phyloP scores from a whole-genome alignment of 257 asterid species.

The Ophiorrhiza pumila region DNA sequence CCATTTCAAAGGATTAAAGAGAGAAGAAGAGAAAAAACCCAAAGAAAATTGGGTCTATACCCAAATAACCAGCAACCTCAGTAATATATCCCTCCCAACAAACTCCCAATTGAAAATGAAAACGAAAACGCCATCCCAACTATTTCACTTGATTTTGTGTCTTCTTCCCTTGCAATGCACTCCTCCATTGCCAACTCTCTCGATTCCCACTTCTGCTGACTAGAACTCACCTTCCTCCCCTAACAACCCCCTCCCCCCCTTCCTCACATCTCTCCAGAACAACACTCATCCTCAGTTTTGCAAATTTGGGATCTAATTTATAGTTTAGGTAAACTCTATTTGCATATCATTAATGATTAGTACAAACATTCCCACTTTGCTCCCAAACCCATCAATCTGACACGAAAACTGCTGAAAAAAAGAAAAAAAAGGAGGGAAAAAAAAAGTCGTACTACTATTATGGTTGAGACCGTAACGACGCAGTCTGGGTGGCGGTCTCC shows the following conservation, averaged over 20 bases:
- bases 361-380: background rate
- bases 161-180: slow-evolving; percentile 57
- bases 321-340: background rate
- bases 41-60: background rate
- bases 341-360: background rate
- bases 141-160: background rate
- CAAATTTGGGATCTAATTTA: background rate
- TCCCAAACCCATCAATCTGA: background rate
- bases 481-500: slow-evolving; percentile 25
- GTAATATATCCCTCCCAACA: background rate
- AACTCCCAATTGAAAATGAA: slow-evolving; percentile 5
- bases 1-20: no score
- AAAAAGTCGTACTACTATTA: background rate
- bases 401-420: no score
- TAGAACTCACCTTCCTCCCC: slow-evolving; percentile 40
- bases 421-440: background rate
- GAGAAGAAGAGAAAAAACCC: no score
- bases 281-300: background rate
- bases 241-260: slow-evolving; percentile 3
- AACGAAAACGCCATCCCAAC: slow-evolving; percentile 4
- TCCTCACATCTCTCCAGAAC: background rate
- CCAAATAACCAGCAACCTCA: background rate
- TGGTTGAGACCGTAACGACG: slow-evolving; percentile 27
- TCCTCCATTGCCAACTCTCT: slow-evolving; percentile 26
- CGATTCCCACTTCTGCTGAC: slow-evolving; percentile 29